A percentile compares a stretch with the other conserved stretches of the same genome.
Conservation (phyloP, 2,329 filamentous ascomycete species). For the Monosporascus sp. region DNA sequence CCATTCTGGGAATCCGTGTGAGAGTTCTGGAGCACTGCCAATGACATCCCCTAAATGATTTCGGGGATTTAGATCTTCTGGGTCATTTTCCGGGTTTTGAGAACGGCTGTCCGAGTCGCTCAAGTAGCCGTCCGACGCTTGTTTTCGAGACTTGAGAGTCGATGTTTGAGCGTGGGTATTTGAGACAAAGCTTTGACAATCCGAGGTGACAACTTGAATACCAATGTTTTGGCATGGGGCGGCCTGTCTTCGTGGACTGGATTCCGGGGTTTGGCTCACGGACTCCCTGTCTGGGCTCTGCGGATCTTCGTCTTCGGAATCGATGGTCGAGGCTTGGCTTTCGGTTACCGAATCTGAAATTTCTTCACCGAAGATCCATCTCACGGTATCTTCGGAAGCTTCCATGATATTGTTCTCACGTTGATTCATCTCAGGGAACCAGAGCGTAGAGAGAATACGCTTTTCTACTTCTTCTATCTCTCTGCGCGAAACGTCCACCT, state of each 20-base stretch:
- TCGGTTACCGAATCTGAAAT: neutral
- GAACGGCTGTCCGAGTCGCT: neutral
- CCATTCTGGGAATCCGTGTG: conserved; percentile 2
- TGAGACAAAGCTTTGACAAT: too few relatives aligned
- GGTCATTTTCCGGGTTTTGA: neutral
- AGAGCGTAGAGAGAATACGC: conserved; percentile 6
- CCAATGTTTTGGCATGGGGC: too few relatives aligned
- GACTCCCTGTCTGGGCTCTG: neutral
- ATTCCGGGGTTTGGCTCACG: neutral
- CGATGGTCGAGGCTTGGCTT: too few relatives aligned
- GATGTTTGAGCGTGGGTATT: too few relatives aligned
- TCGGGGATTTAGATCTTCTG: too few relatives aligned
- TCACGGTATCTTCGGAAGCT: conserved; percentile 4
- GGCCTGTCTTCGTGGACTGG: too few relatives aligned
- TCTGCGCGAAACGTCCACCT: neutral
- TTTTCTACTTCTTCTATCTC: neutral
- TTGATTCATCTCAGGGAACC: conserved; percentile 10
- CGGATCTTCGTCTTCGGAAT: too few relatives aligned
- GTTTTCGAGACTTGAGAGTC: too few relatives aligned
- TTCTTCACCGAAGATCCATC: conserved; percentile 1
- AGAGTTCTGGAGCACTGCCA: neutral
- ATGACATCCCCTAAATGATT: too few relatives aligned
- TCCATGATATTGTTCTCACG: conserved; percentile 9
- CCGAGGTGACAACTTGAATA: too few relatives aligned
- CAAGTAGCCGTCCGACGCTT: too few relatives aligned